Evolutionary conservation across 2,329 filamentous ascomycete genomes (phyloP).

Genomic region (Aspergillus vadensis): DNA sequence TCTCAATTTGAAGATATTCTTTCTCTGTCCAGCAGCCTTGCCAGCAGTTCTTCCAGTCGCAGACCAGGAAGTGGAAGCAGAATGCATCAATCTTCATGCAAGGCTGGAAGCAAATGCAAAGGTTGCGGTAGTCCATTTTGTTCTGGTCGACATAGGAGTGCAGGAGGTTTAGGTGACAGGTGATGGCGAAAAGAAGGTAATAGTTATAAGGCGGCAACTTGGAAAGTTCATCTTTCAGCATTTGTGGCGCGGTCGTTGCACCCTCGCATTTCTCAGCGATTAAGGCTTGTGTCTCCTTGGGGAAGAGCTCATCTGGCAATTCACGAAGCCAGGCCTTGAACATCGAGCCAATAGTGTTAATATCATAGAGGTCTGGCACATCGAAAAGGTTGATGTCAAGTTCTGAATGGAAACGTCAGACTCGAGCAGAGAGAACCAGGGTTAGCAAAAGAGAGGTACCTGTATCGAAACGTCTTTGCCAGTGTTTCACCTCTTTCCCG

Average conservation of each 20-base stretch:
- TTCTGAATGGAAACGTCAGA: conserved; percentile 54
- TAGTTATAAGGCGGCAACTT: conserved; percentile 97
- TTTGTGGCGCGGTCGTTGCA: conserved; percentile 75
- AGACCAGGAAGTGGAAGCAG: conserved; percentile 92
- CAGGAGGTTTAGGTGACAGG: conserved; percentile 88
- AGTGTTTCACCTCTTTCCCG: conserved; percentile 86
- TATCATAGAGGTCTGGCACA: conserved; percentile 85
- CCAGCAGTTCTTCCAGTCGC: conserved; percentile 96
- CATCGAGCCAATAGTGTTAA: conserved; percentile 94
- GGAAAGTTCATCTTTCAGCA: conserved; percentile 88
- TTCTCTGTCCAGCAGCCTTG: conserved; percentile 92
- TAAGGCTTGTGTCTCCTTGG: conserved; percentile 76
- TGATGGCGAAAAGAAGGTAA: conserved; percentile 95
- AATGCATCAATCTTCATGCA: conserved; percentile 95
- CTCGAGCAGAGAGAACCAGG: not conserved
- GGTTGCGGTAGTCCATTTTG: conserved; percentile 95
- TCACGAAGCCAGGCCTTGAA: conserved; percentile 95
- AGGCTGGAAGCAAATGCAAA: conserved; percentile 96
- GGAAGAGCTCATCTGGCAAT: conserved; percentile 91
- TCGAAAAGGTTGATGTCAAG: conserved; percentile 88
- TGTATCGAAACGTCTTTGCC: conserved; percentile 88
- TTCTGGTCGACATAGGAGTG: conserved; percentile 92
- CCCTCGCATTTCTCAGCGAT: conserved; percentile 79
- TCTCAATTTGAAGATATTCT: conserved; percentile 66
- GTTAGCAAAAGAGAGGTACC: conserved; percentile 52